A percentile compares a stretch with the other conserved stretches of the same genome.
These are phyloP conservation scores for Phaeoacremonium minimum DNA, from an alignment of 2,329 filamentous ascomycete species.

Conservation along the genomic window DNA sequence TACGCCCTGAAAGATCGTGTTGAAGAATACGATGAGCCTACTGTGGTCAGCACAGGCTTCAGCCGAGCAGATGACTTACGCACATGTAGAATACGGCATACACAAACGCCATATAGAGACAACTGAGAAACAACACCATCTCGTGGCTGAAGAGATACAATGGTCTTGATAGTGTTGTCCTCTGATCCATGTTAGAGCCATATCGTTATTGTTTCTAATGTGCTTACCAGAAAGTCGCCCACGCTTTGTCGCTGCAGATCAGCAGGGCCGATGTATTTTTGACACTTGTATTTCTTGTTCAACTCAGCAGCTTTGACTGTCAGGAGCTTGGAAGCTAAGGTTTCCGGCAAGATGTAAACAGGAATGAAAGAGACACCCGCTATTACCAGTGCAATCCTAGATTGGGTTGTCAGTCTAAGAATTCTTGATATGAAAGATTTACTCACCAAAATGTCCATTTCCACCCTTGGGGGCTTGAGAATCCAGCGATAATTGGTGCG, in stretches of 20 bases:
- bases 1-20: conserved; percentile 17
- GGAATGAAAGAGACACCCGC: conserved; percentile 11
- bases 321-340: conserved; percentile 17
- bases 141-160: conserved; percentile 22
- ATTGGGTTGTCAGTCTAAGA: background rate
- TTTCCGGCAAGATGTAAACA: conserved; percentile 15
- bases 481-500: conserved; percentile 17
- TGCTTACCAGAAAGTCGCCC: conserved; percentile 13
- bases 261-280: conserved; percentile 12
- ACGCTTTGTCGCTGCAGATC: conserved; percentile 13
- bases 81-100: conserved; percentile 26
- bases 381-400: conserved; percentile 14
- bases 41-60: background rate
- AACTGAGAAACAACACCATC: conserved; percentile 21
- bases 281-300: conserved; percentile 12
- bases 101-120: conserved; percentile 23
- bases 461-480: conserved; percentile 13
- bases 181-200: conserved; percentile 7
- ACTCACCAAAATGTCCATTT: conserved; percentile 18
- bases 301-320: conserved; percentile 13
- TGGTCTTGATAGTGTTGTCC: conserved; percentile 21
- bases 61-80: background rate
- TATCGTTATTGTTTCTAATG: background rate
- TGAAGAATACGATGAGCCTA: conserved; percentile 18
- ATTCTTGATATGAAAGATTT: conserved; percentile 1